These are phyloP conservation scores for Volvox carteri DNA, from an alignment of 163 green algal genomes.

Conservation along the genomic window DNA sequence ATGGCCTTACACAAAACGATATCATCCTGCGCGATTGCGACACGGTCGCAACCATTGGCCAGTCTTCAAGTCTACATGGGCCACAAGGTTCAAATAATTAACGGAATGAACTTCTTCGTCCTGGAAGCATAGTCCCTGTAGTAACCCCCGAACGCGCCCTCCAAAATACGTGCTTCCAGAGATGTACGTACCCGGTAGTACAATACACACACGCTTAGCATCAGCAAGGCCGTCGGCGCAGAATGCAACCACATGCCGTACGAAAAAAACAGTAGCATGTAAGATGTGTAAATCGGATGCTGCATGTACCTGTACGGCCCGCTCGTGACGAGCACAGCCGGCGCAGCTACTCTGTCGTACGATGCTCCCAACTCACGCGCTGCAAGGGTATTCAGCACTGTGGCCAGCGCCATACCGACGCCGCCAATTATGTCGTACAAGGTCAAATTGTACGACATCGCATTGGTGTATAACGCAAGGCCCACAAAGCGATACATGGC, in stretches of 20 bases:
- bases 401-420: conserved; percentile 42
- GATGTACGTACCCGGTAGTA: conserved; percentile 65
- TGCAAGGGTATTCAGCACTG: conserved; percentile 60
- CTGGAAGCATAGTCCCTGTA: conserved; percentile 55
- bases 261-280: conserved; percentile 71
- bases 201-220: conserved; percentile 57
- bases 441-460: neutral
- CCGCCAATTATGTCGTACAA: conserved; percentile 66
- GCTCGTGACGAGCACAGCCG: conserved; percentile 68
- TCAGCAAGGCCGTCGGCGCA: conserved; percentile 39
- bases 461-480: conserved; percentile 36
- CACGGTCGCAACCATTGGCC: too few relatives aligned
- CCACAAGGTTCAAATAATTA: neutral
- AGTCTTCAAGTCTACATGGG: too few relatives aligned
- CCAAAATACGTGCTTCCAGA: conserved; percentile 56
- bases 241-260: conserved; percentile 68
- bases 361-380: conserved; percentile 53
- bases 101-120: conserved; percentile 57
- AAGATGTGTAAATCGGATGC: conserved; percentile 83
- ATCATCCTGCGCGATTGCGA: too few relatives aligned
- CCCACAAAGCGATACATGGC: conserved; percentile 44
- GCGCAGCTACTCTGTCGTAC: conserved; percentile 74
- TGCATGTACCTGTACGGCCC: conserved; percentile 76
- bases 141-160: conserved; percentile 47
- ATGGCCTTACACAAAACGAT: too few relatives aligned